Evolutionary conservation across 371 early-diverging fungal species (phyloP).

Genomic region (Lichtheimia ornata): DNA sequence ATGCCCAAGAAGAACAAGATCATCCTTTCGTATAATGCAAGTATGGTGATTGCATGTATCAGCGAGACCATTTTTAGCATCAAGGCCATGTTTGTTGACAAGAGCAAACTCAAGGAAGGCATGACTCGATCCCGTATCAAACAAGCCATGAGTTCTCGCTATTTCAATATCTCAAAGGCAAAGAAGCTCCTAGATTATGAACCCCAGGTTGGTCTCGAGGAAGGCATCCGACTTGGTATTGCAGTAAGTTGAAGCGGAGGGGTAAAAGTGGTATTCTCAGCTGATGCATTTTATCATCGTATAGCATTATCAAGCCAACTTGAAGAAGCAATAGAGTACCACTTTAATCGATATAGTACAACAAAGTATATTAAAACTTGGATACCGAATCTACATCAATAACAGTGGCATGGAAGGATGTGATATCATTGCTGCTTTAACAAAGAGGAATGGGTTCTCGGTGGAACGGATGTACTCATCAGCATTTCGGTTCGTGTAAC

Average conservation of each 20-base stretch:
- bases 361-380: too few species aligned
- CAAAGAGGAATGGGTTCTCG: too few species aligned
- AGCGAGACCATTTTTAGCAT: conserved; percentile 49
- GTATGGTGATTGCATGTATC: conserved; percentile 55
- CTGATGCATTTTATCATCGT: neutral
- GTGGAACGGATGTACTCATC: too few species aligned
- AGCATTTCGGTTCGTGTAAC: too few species aligned
- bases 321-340: neutral
- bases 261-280: neutral
- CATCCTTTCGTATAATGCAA: conserved; percentile 44
- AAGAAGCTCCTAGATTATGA: conserved; percentile 76
- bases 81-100: conserved; percentile 48
- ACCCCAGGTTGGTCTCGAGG: conserved; percentile 71
- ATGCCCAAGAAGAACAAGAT: conserved; percentile 48
- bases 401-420: too few species aligned
- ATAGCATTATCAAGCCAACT: neutral
- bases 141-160: conserved; percentile 75
- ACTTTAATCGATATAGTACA: too few species aligned
- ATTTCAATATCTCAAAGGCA: conserved; percentile 82
- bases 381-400: too few species aligned
- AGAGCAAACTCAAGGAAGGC: conserved; percentile 52
- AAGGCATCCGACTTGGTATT: conserved; percentile 62
- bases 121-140: conserved; percentile 69
- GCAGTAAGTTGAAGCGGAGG: conserved; percentile 26
- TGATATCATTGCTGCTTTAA: too few species aligned